Conservation (phyloP, 2,329 filamentous ascomycete species). For the Colletotrichum sp. region DNA sequence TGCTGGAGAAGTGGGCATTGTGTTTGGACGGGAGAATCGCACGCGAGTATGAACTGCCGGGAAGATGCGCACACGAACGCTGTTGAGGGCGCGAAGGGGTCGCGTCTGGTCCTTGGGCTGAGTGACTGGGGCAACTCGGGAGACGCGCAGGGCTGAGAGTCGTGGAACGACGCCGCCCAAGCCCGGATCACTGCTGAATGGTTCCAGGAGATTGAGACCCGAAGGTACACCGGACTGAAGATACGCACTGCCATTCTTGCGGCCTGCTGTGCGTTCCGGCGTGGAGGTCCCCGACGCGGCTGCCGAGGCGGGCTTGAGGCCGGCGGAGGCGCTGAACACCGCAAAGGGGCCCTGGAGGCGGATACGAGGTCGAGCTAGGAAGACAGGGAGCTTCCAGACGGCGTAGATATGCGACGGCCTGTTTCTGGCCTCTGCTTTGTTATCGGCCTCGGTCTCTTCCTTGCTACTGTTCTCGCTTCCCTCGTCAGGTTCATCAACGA, state of each 20-base stretch:
- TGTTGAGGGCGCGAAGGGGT: slow-evolving; percentile 68
- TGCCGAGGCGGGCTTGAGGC: slow-evolving; percentile 58
- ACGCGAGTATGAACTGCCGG: slow-evolving; percentile 77
- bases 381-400: slow-evolving; percentile 66
- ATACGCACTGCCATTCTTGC: slow-evolving; percentile 59
- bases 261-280: slow-evolving; percentile 15
- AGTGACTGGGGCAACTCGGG: slow-evolving; percentile 73
- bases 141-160: slow-evolving; percentile 76
- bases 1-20: slow-evolving; percentile 61
- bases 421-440: slow-evolving; percentile 19
- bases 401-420: slow-evolving; percentile 52
- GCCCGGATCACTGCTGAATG: slow-evolving; percentile 70
- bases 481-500: slow-evolving; percentile 47
- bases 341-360: slow-evolving; percentile 71
- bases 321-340: slow-evolving; percentile 68
- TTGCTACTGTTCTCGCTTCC: slow-evolving; percentile 30
- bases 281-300: slow-evolving; percentile 32
- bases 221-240: slow-evolving; percentile 72
- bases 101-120: slow-evolving; percentile 65
- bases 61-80: slow-evolving; percentile 66
- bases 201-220: slow-evolving; percentile 78
- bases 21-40: slow-evolving; percentile 70
- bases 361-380: slow-evolving; percentile 64
- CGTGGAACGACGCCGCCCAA: slow-evolving; percentile 67
- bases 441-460: slow-evolving; percentile 18